Evolutionary conservation across 1,284 basidiomycete genomes (phyloP), one percentile per base, ranked within the genome.

Genomic region (Moesziomyces antarcticus): DNA sequence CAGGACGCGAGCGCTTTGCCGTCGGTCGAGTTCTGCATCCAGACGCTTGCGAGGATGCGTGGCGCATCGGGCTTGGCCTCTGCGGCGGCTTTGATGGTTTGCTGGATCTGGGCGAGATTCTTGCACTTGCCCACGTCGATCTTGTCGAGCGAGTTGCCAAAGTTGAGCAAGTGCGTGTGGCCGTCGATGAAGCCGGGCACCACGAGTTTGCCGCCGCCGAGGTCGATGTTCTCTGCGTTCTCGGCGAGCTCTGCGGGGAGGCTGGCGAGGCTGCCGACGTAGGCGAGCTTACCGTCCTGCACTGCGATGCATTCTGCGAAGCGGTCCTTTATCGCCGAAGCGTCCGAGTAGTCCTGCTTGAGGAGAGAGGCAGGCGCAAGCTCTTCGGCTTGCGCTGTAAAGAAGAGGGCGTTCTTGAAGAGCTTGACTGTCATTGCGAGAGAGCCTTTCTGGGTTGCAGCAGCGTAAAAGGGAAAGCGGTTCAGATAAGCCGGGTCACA

Each of bases 101-200:
- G 41, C 41, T 70, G 64, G 22, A 75, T 72, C 25, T 75, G 56
- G 11, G 52, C 56, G 57, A 75, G 59, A 14, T 52, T 61, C 51
- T 61, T 71, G 63, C 73, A 75, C 14, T 56, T 57, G 52, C 54
- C 50, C 22, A 75, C 35, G 41, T 75, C 68, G 22, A 71, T 45
- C 49, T 75, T 75, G 57, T 75, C 68, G 30, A 75, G 69, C 7
- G 68, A 71, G 21, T 71, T 56, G 5, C 73, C 73, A 27, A 71
- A 65, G 53, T 56, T 62, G 53, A 72, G 63, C 41, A 75, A n/a
- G 54, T 75, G 73, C 14, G 59, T 58, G 47, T 75, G 73, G 6
- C 47, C 69, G 41, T 75, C 73, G 49, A 75, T 66, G 53, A 75
- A 75, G 27, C 60, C 69, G 9, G 73, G 73, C 5, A 75, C 65